These are phyloP conservation scores for Pelargonium myrrhifolium DNA, from an alignment of 441 rosid genomes.

Conservation along the genomic window DNA sequence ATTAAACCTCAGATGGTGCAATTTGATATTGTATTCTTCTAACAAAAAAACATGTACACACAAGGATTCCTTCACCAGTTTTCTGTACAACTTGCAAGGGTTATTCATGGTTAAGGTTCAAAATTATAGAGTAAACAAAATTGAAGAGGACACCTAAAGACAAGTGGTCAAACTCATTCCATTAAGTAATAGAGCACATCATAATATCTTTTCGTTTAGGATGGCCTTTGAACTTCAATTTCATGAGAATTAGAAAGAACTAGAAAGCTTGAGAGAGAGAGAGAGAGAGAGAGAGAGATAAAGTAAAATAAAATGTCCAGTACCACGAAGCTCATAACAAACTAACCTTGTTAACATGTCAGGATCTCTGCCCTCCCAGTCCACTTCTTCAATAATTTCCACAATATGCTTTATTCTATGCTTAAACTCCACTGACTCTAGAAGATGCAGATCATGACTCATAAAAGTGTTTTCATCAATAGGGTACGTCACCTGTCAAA, in stretches of 20 bases:
- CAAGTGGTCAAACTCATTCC: not conserved
- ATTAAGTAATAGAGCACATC: not conserved
- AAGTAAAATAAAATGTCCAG: slow-evolving; percentile 9
- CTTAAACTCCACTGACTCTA: slow-evolving; percentile 83
- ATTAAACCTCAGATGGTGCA: not conserved
- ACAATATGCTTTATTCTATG: slow-evolving; percentile 67
- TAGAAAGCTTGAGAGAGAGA: not conserved
- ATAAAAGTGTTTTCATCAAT: slow-evolving; percentile 54
- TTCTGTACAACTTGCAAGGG: not conserved
- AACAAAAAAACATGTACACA: not conserved
- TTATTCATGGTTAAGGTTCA: no score
- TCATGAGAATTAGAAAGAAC: not conserved
- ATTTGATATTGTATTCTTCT: not conserved
- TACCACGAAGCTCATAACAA: slow-evolving; percentile 15
- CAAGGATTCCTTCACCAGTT: not conserved
- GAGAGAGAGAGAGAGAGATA: not conserved
- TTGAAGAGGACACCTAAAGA: not conserved
- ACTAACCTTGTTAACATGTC: slow-evolving; percentile 85
- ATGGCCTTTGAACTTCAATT: not conserved
- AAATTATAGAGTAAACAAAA: not conserved
- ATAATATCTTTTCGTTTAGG: not conserved
- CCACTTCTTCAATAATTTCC: slow-evolving; percentile 75
- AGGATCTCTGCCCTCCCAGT: slow-evolving; percentile 81
- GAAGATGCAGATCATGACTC: slow-evolving; percentile 78
- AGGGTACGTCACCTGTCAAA: slow-evolving; percentile 55